phyloP scores from a whole-genome alignment of 305 asterid species.

The Fraxinus dipetala region DNA sequence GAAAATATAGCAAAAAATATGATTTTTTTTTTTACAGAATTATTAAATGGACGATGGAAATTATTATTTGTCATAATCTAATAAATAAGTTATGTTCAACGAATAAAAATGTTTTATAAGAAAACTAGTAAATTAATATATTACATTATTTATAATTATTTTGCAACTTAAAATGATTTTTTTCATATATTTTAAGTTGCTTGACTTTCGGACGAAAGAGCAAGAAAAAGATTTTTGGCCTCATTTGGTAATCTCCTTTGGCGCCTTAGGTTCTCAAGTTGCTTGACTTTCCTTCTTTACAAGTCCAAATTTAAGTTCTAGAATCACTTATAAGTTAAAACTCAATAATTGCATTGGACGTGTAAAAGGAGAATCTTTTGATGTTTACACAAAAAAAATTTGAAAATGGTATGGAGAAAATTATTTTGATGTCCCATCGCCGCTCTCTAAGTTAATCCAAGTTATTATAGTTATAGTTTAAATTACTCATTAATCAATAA shows the following conservation, averaged over 20 bases:
- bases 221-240: no score
- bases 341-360: not conserved
- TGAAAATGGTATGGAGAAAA: not conserved
- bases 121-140: no score
- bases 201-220: no score
- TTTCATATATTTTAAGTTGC: no score
- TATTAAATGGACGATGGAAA: not conserved
- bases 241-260: not conserved
- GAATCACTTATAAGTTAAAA: conserved; percentile 9
- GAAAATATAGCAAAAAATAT: not conserved
- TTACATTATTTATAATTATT: no score
- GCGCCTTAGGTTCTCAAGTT: conserved; percentile 17
- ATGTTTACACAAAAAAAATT: not conserved
- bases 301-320: not conserved
- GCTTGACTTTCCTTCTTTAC: not conserved
- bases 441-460: not conserved
- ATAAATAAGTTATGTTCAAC: not conserved
- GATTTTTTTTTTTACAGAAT: no score
- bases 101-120: not conserved
- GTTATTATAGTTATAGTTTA: not conserved
- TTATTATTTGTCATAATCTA: not conserved
- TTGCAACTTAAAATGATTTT: not conserved
- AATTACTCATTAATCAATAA: not conserved
- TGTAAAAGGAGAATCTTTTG: not conserved
- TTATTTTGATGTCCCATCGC: conserved; percentile 5